A percentile compares a stretch with the other conserved stretches of the same genome.
Evolutionary conservation across 1,284 basidiomycete species (phyloP).

Genomic region (Phenoliferia sp.): DNA sequence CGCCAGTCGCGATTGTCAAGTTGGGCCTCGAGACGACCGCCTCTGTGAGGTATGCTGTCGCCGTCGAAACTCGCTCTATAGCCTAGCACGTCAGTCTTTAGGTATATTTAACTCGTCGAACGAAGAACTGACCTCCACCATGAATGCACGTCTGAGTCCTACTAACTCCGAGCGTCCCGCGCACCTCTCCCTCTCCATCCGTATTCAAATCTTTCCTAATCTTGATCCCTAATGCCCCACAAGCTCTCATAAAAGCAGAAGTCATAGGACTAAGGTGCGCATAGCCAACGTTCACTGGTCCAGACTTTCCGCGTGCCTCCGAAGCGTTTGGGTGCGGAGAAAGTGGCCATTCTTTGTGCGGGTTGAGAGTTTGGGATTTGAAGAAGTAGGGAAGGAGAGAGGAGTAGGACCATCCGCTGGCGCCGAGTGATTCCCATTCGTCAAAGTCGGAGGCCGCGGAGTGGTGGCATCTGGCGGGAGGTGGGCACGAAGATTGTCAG

Average conservation of each 20-base stretch:
- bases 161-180: slow-evolving; percentile 38
- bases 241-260: slow-evolving; percentile 34
- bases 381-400: slow-evolving; percentile 39
- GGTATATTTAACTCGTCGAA: not conserved
- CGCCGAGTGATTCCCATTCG: slow-evolving; percentile 43
- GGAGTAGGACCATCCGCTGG: slow-evolving; percentile 43
- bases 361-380: not conserved
- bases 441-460: slow-evolving; percentile 43
- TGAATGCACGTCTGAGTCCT: slow-evolving; percentile 39
- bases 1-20: slow-evolving; percentile 54
- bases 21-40: slow-evolving; percentile 59
- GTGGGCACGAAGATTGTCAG: too few relatives aligned
- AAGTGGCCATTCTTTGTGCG: not conserved
- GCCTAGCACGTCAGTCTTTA: not conserved
- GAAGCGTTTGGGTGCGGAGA: slow-evolving; percentile 39
- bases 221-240: slow-evolving; percentile 2
- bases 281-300: slow-evolving; percentile 22
- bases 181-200: slow-evolving; percentile 36
- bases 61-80: slow-evolving; percentile 54
- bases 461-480: slow-evolving; percentile 23
- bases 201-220: slow-evolving; percentile 34
- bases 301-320: slow-evolving; percentile 34
- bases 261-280: slow-evolving; percentile 30
- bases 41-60: slow-evolving; percentile 60
- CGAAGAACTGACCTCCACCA: slow-evolving; percentile 37